Conservation (phyloP, 225 moss, liverwort and hornwort genomes). For the Antitrichia curtipendula region DNA sequence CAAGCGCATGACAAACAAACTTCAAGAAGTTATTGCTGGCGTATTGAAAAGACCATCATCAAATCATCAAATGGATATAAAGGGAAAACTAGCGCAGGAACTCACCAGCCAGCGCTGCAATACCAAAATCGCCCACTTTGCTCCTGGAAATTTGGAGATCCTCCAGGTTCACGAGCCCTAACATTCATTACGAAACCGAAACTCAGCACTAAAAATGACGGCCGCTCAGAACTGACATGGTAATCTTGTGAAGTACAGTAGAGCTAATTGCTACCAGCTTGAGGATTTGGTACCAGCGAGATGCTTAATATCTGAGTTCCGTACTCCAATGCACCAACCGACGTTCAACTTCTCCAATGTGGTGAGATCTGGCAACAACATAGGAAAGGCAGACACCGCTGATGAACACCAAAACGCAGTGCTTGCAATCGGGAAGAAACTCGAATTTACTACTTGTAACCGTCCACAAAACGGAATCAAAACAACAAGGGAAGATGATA, state of each 20-base stretch:
- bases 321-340: constrained; percentile 85
- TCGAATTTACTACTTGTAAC: background rate
- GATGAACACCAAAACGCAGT: background rate
- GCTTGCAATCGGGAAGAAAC: background rate
- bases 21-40: background rate
- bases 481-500: background rate
- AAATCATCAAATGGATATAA: background rate
- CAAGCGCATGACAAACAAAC: background rate
- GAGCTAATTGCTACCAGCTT: background rate
- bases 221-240: background rate
- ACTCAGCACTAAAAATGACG: background rate
- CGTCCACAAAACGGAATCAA: background rate
- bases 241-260: background rate
- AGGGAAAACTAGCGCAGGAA: background rate
- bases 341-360: constrained; percentile 77
- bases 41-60: background rate
- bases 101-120: constrained; percentile 60
- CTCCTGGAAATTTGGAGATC: constrained; percentile 91
- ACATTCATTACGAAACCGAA: background rate
- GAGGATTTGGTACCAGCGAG: constrained; percentile 39
- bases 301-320: constrained; percentile 71
- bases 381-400: background rate
- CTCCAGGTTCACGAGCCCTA: constrained; percentile 74
- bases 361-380: constrained; percentile 39
- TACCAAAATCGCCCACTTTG: constrained; percentile 73